These are phyloP conservation scores for Penicillium mononematosum DNA, from an alignment of 495 filamentous ascomycete species.

Conservation along the genomic window DNA sequence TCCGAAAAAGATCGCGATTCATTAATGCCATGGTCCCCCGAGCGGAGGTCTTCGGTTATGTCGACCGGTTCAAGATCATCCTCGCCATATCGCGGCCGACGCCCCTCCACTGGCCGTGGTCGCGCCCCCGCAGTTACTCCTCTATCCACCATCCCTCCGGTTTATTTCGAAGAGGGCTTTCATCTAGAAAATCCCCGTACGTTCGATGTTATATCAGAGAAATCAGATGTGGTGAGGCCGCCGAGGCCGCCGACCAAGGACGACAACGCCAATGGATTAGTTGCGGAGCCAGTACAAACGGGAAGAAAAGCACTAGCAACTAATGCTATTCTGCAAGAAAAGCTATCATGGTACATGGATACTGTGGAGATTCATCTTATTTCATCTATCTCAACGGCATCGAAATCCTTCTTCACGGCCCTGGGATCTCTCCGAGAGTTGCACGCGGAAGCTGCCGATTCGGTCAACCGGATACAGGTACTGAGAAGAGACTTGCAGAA, in stretches of 20 bases:
- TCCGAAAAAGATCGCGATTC: conserved; percentile 30
- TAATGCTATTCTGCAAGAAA: conserved; percentile 98
- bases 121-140: conserved; percentile 70
- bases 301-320: conserved; percentile 85
- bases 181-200: conserved; percentile 94
- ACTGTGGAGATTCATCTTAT: conserved; percentile 98
- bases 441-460: conserved; percentile 88
- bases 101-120: conserved; percentile 35
- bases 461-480: conserved; percentile 79
- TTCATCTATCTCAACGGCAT: conserved; percentile 90
- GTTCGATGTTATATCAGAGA: conserved; percentile 95
- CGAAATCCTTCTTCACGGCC: conserved; percentile 94
- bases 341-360: conserved; percentile 99
- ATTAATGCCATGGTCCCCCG: conserved; percentile 36
- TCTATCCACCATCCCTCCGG: conserved; percentile 82
- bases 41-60: conserved; percentile 40
- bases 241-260: conserved; percentile 55
- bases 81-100: conserved; percentile 41
- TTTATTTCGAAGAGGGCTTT: conserved; percentile 96
- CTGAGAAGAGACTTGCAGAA: conserved; percentile 74
- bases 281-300: conserved; percentile 49
- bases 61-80: conserved; percentile 40
- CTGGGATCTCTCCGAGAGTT: conserved; percentile 87
- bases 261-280: conserved; percentile 60
- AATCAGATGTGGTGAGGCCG: conserved; percentile 84